A percentile compares a stretch with the other conserved stretches of the same genome.
phyloP scores from a whole-genome alignment of 768 basidiomycete genomes.

The Phanerochaete carnosa region DNA sequence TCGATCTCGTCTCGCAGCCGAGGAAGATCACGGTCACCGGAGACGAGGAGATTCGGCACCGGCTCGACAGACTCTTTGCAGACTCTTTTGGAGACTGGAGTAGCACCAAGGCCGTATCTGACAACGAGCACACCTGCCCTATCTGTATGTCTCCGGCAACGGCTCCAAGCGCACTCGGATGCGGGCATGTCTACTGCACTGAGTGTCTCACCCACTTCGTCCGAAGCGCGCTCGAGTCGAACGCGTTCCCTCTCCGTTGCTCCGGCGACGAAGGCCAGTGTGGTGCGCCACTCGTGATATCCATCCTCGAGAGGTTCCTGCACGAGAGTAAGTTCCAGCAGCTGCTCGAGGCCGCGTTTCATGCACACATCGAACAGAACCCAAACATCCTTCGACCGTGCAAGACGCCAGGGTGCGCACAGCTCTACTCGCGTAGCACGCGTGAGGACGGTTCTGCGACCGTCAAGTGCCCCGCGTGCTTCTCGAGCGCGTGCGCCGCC shows the following conservation, averaged over 20 bases:
- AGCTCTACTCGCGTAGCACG: slow-evolving; percentile 27
- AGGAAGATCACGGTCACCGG: slow-evolving; percentile 50
- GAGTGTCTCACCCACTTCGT: slow-evolving; percentile 48
- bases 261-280: slow-evolving; percentile 19
- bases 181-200: slow-evolving; percentile 49
- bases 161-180: slow-evolving; percentile 39
- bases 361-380: slow-evolving; percentile 18
- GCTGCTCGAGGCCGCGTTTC: slow-evolving; percentile 19
- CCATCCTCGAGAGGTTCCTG: slow-evolving; percentile 14
- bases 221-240: slow-evolving; percentile 35
- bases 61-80: slow-evolving; percentile 40
- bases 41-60: slow-evolving; percentile 51
- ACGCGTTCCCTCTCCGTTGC: slow-evolving; percentile 29
- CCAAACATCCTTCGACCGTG: slow-evolving; percentile 22
- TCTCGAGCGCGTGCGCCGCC: slow-evolving; percentile 42
- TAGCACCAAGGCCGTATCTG: neutral
- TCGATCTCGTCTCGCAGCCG: slow-evolving; percentile 33
- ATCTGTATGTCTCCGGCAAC: slow-evolving; percentile 48
- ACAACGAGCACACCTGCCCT: slow-evolving; percentile 37
- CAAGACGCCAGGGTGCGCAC: slow-evolving; percentile 25
- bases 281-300: slow-evolving; percentile 16
- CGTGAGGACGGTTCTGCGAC: neutral
- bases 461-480: slow-evolving; percentile 48
- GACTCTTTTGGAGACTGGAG: slow-evolving; percentile 28
- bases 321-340: slow-evolving; percentile 13